Evolutionary conservation across 495 filamentous ascomycete genomes (phyloP).

Genomic region (Penicillium parvum): DNA sequence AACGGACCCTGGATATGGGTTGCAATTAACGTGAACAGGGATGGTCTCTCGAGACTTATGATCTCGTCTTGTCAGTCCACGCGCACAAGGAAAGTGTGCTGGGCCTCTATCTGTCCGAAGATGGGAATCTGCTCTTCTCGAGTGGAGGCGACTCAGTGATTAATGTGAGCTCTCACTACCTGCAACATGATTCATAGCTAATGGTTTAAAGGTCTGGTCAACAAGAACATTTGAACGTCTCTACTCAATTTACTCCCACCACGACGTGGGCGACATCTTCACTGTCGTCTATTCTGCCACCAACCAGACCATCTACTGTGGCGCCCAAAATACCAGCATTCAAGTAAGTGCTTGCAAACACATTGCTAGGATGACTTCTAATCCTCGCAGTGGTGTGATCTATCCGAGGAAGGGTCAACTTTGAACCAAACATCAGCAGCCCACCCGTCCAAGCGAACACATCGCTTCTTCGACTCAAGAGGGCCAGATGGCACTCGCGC

Average conservation of each 20-base stretch:
- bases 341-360: conserved; percentile 48
- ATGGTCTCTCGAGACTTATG: conserved; percentile 83
- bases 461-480: conserved; percentile 91
- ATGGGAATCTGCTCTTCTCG: conserved; percentile 77
- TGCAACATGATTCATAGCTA: neutral
- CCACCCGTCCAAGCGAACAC: conserved; percentile 76
- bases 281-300: conserved; percentile 78
- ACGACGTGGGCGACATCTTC: conserved; percentile 95
- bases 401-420: conserved; percentile 50
- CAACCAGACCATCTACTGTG: conserved; percentile 80
- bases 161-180: conserved; percentile 55
- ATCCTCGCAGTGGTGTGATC: conserved; percentile 54
- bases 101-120: conserved; percentile 71
- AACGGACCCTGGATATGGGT: neutral
- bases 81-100: conserved; percentile 90
- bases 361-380: neutral
- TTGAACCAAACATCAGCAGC: conserved; percentile 58
- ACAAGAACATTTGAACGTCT: conserved; percentile 58
- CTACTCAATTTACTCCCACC: conserved; percentile 88
- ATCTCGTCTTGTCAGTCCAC: conserved; percentile 67
- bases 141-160: conserved; percentile 91
- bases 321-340: conserved; percentile 91
- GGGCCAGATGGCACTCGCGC: conserved; percentile 77
- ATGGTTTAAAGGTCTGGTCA: conserved; percentile 55
- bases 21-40: conserved; percentile 41